Evolutionary conservation across 352 stramenopile species (phyloP), one percentile per base, ranked within the genome.

Genomic region (Pythium coloratum): DNA sequence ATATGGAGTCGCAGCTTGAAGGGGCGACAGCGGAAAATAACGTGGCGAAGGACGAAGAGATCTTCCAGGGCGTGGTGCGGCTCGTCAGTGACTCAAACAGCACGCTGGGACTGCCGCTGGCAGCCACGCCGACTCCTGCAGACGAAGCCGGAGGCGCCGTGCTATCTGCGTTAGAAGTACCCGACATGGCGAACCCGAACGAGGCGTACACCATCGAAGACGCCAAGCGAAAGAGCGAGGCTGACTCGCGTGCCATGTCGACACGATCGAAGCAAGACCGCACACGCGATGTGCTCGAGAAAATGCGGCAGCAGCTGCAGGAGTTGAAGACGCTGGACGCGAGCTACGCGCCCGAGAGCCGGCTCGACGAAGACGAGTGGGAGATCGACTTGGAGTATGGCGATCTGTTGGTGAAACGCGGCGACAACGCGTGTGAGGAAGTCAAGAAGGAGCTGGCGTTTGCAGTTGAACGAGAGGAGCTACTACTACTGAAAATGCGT

Each of bases 181-280:
- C 78, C 1, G 91, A 97, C 47, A 69, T 97, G n/a, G 55, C 66
- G 12, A 90, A 93, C 64, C 74, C 82, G 3, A 67, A 71, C 18
- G 78, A 86, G 32, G 86, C 86, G 10, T 98, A 98, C 75, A 97
- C 88, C 46, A 97, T 98, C 61, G 86, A 98, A 72, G 90, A 98
- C 20, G 90, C 87, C 46, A 96, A 96, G 61, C 76, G 95, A 8
- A 94, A 97, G 67, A 95, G 85, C 46, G 92, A 98, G 59, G 88
- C 90, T 5, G 90, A 98, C 59, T 84, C 84, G 5, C 75, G 77
- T 12, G 78, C 73, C 1, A 84, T 72, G 13, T 66, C 76, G 2
- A 82, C 77, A 1, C 67, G 81, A 30, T 93, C 85, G 46, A 97
- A 98, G 59, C 86, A 94, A 54, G 90, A 97, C 62, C 94, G 94